phyloP scores from a whole-genome alignment of 768 basidiomycete genomes.

The Daedalea quercina region DNA sequence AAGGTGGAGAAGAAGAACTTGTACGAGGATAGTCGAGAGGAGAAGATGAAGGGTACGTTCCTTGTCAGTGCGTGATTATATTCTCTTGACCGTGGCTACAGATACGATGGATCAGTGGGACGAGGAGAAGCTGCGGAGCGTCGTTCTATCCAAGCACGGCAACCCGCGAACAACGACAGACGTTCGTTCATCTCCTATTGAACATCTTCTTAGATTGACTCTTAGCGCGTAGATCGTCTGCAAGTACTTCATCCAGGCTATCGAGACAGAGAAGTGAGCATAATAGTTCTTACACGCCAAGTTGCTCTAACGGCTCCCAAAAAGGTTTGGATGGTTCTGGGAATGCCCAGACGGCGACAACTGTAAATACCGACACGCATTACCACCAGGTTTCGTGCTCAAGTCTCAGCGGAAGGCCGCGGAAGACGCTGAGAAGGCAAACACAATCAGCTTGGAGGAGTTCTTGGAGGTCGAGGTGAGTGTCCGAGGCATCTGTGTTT shows the following conservation, averaged over 20 bases:
- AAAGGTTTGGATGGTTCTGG: conserved; percentile 92
- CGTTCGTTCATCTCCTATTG: conserved; percentile 33
- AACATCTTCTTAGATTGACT: conserved; percentile 35
- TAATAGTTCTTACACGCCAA: not conserved
- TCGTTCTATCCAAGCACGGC: conserved; percentile 81
- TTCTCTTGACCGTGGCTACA: conserved; percentile 20
- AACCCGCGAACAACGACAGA: conserved; percentile 92
- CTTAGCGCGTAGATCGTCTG: too few relatives aligned
- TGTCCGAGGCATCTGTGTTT: not conserved
- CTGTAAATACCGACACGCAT: conserved; percentile 92
- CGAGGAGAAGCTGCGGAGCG: conserved; percentile 85
- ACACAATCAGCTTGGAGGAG: conserved; percentile 88
- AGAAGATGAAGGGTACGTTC: conserved; percentile 58
- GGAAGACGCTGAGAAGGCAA: conserved; percentile 87
- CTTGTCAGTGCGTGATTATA: not conserved
- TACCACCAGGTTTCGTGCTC: conserved; percentile 93
- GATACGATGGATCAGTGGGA: conserved; percentile 99
- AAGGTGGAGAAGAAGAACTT: conserved; percentile 95
- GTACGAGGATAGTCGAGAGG: conserved; percentile 83
- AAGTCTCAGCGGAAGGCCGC: conserved; percentile 89
- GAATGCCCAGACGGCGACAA: conserved; percentile 83
- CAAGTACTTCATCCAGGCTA: conserved; percentile 95
- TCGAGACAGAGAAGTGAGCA: conserved; percentile 77
- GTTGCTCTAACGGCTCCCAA: not conserved
- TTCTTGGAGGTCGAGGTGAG: conserved; percentile 95